A percentile compares a stretch with the other conserved stretches of the same genome.
phyloP scores from a whole-genome alignment of 2,329 filamentous ascomycete genomes.

The Cladosporium cucumerinum region DNA sequence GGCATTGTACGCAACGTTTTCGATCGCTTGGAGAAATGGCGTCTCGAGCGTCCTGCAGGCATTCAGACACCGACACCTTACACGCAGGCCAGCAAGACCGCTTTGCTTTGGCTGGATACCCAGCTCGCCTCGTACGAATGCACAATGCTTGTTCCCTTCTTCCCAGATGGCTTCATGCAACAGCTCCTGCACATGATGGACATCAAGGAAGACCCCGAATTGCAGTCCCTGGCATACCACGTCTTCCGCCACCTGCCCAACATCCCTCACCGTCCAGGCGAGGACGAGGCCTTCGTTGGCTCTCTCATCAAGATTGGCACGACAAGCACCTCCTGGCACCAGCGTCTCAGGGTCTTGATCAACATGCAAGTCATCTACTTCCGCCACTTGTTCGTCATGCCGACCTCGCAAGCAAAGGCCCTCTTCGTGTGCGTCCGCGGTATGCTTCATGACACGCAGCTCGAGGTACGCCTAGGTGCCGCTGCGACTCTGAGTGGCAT shows the following conservation, averaged over 20 bases:
- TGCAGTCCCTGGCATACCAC: constrained; percentile 91
- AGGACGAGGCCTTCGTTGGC: constrained; percentile 79
- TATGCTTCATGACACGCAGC: constrained; percentile 88
- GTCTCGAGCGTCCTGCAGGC: constrained; percentile 75
- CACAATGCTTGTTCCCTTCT: constrained; percentile 84
- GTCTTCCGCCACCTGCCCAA: constrained; percentile 96
- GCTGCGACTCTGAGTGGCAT: constrained; percentile 91
- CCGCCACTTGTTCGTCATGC: constrained; percentile 85
- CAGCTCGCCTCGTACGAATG: constrained; percentile 91
- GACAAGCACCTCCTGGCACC: constrained; percentile 85
- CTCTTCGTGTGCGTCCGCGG: constrained; percentile 91
- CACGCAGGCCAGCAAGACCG: constrained; percentile 93
- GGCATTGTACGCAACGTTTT: constrained; percentile 73
- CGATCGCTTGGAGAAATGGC: constrained; percentile 77
- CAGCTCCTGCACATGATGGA: constrained; percentile 99
- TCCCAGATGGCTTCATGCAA: constrained; percentile 83
- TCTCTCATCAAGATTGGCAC: constrained; percentile 85
- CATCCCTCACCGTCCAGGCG: constrained; percentile 82
- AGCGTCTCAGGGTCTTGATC: constrained; percentile 87
- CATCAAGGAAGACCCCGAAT: constrained; percentile 94
- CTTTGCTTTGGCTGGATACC: constrained; percentile 89
- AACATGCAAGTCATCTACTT: constrained; percentile 99
- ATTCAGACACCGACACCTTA: constrained; percentile 93
- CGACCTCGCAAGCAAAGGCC: constrained; percentile 67
- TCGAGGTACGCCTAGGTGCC: constrained; percentile 92